Percentiles rank a stretch among this genome's conserved stretches.
These are phyloP conservation scores for Exophiala sideris DNA, from an alignment of 2,329 filamentous ascomycete species.

Conservation along the genomic window DNA sequence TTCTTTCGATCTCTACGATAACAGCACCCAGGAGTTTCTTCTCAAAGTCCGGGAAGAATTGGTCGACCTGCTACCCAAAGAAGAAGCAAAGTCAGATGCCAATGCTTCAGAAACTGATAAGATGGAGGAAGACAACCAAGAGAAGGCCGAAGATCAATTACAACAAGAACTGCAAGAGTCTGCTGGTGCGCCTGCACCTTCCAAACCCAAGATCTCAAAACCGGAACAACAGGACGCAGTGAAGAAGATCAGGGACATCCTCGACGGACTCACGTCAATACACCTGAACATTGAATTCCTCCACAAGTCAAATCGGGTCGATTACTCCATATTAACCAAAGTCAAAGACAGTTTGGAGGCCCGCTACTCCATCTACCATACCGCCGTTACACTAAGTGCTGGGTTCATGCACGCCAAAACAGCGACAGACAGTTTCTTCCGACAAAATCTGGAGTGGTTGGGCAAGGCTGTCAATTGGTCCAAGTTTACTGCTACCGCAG, in stretches of 20 bases:
- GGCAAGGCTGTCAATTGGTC: slow-evolving; percentile 99
- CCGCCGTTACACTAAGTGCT: slow-evolving; percentile 93
- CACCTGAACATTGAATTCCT: slow-evolving; percentile 94
- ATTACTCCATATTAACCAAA: slow-evolving; percentile 90
- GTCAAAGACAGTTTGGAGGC: slow-evolving; percentile 93
- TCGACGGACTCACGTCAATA: slow-evolving; percentile 90
- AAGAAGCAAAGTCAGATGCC: slow-evolving; percentile 46
- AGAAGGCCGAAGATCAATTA: slow-evolving; percentile 49
- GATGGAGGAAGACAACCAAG: slow-evolving; percentile 52
- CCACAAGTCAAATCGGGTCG: slow-evolving; percentile 90
- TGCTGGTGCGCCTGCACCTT: slow-evolving; percentile 46
- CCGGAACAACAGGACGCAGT: slow-evolving; percentile 53
- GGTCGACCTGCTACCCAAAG: slow-evolving; percentile 53
- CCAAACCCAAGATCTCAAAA: slow-evolving; percentile 45
- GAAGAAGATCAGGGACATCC: slow-evolving; percentile 57
- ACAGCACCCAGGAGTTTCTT: slow-evolving; percentile 95
- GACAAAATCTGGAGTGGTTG: slow-evolving; percentile 95
- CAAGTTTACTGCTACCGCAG: slow-evolving; percentile 96
- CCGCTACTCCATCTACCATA: slow-evolving; percentile 97
- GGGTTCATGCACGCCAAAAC: slow-evolving; percentile 99
- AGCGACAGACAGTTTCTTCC: slow-evolving; percentile 97
- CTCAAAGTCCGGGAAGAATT: slow-evolving; percentile 82
- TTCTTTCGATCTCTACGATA: slow-evolving; percentile 96
- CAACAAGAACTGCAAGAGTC: slow-evolving; percentile 52
- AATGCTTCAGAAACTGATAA: slow-evolving; percentile 5